A percentile compares a stretch with the other conserved stretches of the same genome.
phyloP scores from a whole-genome alignment of 1,284 basidiomycete genomes.

The Xerocomus cyaneibrunnescens region DNA sequence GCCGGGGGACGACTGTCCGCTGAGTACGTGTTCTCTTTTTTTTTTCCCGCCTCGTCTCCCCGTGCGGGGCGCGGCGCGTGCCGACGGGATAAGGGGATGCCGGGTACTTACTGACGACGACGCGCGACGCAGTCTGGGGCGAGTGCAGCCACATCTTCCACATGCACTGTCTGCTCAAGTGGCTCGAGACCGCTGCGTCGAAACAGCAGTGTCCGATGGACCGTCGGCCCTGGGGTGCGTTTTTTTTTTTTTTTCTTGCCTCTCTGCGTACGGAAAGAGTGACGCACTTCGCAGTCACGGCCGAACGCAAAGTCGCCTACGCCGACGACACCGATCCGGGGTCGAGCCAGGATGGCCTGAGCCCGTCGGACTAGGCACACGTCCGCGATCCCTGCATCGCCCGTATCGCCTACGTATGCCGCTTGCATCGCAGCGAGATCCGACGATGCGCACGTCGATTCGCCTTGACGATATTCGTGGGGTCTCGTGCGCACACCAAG shows the following conservation, averaged over 20 bases:
- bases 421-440: not conserved
- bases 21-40: conserved; percentile 54
- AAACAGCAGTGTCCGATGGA: conserved; percentile 97
- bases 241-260: fast-evolving
- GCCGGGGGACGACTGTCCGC: conserved; percentile 94
- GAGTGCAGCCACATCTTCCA: conserved; percentile 94
- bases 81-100: too few relatives aligned
- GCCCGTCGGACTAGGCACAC: not conserved
- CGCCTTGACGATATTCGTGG: not conserved
- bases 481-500: not conserved
- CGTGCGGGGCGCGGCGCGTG: too few relatives aligned
- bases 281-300: conserved; percentile 17
- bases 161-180: conserved; percentile 94
- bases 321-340: not conserved
- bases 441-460: not conserved
- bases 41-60: not conserved
- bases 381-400: not conserved
- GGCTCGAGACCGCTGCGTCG: conserved; percentile 83
- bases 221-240: conserved; percentile 85
- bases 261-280: too few relatives aligned
- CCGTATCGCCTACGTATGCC: too few relatives aligned
- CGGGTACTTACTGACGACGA: not conserved
- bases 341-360: not conserved
- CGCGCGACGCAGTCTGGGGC: conserved; percentile 74
- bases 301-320: conserved; percentile 27